Conservation (phyloP, 805 yeast genomes). For the Metschnikowia drakensbergensis region DNA sequence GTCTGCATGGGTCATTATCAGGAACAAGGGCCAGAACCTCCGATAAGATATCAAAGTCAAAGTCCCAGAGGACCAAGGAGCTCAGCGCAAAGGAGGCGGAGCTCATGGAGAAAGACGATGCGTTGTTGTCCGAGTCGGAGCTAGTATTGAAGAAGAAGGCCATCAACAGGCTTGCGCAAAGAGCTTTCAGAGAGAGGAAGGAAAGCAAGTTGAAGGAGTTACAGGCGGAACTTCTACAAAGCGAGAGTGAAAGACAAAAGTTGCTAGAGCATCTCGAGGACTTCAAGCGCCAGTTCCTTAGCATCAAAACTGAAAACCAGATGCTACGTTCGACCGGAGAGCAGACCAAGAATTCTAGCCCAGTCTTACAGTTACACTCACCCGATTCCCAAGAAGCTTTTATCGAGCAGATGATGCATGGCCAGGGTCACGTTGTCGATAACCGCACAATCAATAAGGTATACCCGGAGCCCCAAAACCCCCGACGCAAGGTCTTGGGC, state of each 20-base stretch:
- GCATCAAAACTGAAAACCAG: constrained; percentile 61
- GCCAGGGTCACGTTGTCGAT: constrained; percentile 21
- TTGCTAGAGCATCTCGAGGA: constrained; percentile 48
- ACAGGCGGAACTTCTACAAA: constrained; percentile 51
- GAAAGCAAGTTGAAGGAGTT: constrained; percentile 68
- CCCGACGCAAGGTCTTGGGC: constrained; percentile 54
- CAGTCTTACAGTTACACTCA: constrained; percentile 25
- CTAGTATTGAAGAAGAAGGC: constrained; percentile 60
- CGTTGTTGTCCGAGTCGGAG: constrained; percentile 38
- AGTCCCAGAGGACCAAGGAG: constrained; percentile 6
- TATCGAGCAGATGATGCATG: constrained; percentile 26
- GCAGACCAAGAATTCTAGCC: background rate
- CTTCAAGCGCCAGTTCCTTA: constrained; percentile 50
- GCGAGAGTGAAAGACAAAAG: constrained; percentile 52
- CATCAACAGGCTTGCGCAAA: constrained; percentile 82
- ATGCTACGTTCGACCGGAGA: constrained; percentile 32
- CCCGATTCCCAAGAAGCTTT: constrained; percentile 36
- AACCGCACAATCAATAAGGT: constrained; percentile 23
- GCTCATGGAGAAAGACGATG: constrained; percentile 35
- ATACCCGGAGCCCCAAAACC: constrained; percentile 34
- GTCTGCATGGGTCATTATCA: background rate
- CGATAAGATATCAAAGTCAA: constrained; percentile 1
- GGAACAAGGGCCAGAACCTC: background rate
- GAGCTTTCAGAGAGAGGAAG: constrained; percentile 81
- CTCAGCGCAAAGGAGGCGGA: constrained; percentile 34